Conservation (phyloP, 2,329 filamentous ascomycete species). For the Fusarium chlamydosporum region DNA sequence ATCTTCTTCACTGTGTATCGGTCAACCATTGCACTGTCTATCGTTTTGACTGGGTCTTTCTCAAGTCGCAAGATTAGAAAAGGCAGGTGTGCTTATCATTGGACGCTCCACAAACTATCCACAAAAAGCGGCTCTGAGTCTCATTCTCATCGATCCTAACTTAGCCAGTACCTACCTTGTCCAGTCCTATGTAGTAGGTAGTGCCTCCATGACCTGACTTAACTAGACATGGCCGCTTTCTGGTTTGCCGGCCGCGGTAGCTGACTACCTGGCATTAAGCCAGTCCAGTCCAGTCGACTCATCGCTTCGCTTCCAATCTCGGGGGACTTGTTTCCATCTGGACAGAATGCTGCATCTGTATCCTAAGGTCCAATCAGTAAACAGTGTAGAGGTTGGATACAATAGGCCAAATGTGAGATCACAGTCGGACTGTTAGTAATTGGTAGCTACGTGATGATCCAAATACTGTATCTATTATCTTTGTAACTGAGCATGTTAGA, state of each 20-base stretch:
- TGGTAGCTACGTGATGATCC: too few relatives aligned
- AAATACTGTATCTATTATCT: too few relatives aligned
- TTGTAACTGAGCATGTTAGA: background rate
- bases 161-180: background rate
- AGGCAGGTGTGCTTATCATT: constrained; percentile 26
- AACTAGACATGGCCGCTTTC: constrained; percentile 24
- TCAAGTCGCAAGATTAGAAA: constrained; percentile 28
- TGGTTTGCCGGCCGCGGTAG: constrained; percentile 43
- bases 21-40: constrained; percentile 17
- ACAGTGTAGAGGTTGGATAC: background rate
- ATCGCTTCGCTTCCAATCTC: background rate
- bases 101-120: constrained; percentile 35
- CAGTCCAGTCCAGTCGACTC: background rate
- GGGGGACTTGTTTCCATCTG: background rate
- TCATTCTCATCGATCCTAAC: constrained; percentile 14
- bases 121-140: constrained; percentile 37
- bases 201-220: too few relatives aligned
- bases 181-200: too few relatives aligned
- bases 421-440: too few relatives aligned
- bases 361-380: too few relatives aligned
- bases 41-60: constrained; percentile 1
- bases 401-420: background rate
- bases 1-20: constrained; percentile 14
- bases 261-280: constrained; percentile 4
- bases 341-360: too few relatives aligned